Conservation (phyloP, 2,329 filamentous ascomycete genomes). For the Blumeriella jaapii region DNA sequence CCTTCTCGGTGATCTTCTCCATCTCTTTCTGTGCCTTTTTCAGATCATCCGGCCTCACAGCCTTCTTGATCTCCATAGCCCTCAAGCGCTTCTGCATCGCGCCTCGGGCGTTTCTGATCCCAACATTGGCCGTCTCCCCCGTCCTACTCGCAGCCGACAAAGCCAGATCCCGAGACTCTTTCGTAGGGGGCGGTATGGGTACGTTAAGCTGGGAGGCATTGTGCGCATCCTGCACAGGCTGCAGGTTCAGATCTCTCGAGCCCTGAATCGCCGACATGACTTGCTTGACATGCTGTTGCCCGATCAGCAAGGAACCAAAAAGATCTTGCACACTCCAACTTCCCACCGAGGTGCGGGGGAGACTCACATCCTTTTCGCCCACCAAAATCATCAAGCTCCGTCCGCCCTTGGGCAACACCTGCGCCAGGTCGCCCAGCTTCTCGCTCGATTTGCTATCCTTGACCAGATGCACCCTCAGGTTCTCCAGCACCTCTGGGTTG, state of each 20-base stretch:
- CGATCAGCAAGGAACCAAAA: conserved; percentile 4
- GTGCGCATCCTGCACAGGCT: conserved; percentile 35
- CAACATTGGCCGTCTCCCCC: conserved; percentile 24
- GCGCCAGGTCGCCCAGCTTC: conserved; percentile 49
- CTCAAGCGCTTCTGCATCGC: conserved; percentile 29
- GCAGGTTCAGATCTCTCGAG: conserved; percentile 36
- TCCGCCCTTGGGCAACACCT: conserved; percentile 53
- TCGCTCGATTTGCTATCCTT: conserved; percentile 40
- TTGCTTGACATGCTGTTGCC: conserved; percentile 39
- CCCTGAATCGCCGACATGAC: conserved; percentile 40
- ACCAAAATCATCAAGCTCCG: conserved; percentile 49
- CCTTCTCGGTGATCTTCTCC: conserved; percentile 29
- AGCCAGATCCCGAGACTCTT: conserved; percentile 36
- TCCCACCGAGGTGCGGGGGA: not conserved
- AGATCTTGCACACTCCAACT: not conserved
- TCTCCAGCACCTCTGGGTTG: conserved; percentile 50
- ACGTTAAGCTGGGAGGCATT: conserved; percentile 41
- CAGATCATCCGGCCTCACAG: conserved; percentile 28
- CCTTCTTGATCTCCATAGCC: conserved; percentile 26
- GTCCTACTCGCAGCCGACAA: conserved; percentile 24
- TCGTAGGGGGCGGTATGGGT: conserved; percentile 44
- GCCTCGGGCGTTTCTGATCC: conserved; percentile 25
- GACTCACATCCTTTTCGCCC: conserved; percentile 49
- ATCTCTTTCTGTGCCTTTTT: conserved; percentile 30
- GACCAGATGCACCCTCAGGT: conserved; percentile 44